phyloP scores from a whole-genome alignment of 1,139 yeast genomes.

The Scheffersomyces cryptocercus region DNA sequence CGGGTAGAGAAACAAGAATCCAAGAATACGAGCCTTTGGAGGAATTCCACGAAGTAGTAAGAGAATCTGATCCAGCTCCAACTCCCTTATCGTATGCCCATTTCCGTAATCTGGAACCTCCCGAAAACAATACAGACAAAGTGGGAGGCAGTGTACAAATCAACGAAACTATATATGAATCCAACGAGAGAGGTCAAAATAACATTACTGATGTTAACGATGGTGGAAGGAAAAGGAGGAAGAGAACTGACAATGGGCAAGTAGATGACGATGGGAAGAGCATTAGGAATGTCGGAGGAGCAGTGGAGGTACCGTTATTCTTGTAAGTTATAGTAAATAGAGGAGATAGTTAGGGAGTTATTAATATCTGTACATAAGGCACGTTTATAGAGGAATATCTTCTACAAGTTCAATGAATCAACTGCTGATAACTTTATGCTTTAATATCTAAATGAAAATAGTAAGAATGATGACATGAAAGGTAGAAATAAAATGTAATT shows the following conservation, averaged over 20 bases:
- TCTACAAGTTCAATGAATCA: no score
- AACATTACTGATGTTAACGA: slow-evolving; percentile 1
- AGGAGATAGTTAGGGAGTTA: no score
- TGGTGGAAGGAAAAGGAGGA: slow-evolving; percentile 8
- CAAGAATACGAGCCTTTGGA: slow-evolving; percentile 16
- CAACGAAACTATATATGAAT: slow-evolving; percentile 10
- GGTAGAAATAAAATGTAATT: no score
- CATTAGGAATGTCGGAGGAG: slow-evolving; percentile 36
- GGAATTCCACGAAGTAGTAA: neutral
- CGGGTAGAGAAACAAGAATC: neutral
- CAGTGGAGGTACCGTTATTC: slow-evolving; percentile 43
- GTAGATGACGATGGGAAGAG: slow-evolving; percentile 11
- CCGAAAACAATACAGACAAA: neutral
- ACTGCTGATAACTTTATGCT: no score
- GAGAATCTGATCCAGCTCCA: slow-evolving; percentile 4
- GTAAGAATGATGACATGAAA: no score
- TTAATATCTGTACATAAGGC: no score
- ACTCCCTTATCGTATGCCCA: slow-evolving; percentile 20
- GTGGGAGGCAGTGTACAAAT: slow-evolving; percentile 6
- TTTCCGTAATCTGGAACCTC: slow-evolving; percentile 9
- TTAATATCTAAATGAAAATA: no score
- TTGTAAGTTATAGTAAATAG: slow-evolving; percentile 15
- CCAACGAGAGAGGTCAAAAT: slow-evolving; percentile 1
- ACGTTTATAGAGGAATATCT: no score
- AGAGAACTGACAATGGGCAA: slow-evolving; percentile 5